Conservation (phyloP, 2,329 filamentous ascomycete genomes). For the Fusarium xyrophilum region DNA sequence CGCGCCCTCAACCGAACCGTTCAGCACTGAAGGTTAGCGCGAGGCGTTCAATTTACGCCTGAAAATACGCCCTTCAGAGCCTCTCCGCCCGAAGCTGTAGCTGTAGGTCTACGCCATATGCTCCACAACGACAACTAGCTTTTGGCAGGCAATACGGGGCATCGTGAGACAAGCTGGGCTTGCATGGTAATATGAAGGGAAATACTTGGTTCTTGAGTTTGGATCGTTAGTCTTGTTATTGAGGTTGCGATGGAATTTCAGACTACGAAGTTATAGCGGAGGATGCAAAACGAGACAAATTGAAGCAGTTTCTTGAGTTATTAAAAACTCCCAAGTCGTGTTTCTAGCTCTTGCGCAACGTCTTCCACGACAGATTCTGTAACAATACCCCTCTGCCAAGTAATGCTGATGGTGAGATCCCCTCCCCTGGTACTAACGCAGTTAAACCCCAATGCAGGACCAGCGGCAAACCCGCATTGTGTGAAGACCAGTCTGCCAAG, state of each 20-base stretch:
- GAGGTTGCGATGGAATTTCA: rapidly evolving
- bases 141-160: no score
- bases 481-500: conserved; percentile 16
- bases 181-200: neutral
- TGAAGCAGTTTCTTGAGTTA: no score
- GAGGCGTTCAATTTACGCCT: neutral
- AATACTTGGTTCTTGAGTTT: no score
- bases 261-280: rapidly evolving
- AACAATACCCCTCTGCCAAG: conserved; percentile 15
- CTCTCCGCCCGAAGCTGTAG: neutral
- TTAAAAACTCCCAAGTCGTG: neutral
- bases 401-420: neutral
- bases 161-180: rapidly evolving
- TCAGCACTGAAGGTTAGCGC: rapidly evolving
- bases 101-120: neutral
- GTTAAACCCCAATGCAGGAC: conserved; percentile 18
- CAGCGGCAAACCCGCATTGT: conserved; percentile 8
- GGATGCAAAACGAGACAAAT: rapidly evolving
- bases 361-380: neutral
- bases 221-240: no score
- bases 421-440: conserved; percentile 13
- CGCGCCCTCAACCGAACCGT: neutral
- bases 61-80: neutral
- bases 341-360: neutral
- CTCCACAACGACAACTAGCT: neutral